Conservation (phyloP, 176 grass and related monocot species). For the Bothriochloa decipiens region DNA sequence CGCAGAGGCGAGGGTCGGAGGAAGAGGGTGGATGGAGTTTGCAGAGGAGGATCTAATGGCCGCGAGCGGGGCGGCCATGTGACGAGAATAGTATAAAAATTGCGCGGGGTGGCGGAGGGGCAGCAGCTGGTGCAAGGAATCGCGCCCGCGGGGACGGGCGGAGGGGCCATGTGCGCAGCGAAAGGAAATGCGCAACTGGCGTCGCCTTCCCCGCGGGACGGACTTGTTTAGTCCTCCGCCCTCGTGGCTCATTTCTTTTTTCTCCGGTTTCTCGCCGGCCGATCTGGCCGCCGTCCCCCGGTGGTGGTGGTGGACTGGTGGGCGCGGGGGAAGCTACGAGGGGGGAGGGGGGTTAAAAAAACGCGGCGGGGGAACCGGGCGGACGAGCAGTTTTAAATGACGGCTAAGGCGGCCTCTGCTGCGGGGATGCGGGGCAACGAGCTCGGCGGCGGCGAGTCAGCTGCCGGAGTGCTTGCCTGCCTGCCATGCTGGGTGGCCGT, state of each 20-base stretch:
- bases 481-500: too few relatives aligned
- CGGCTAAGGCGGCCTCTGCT: not conserved
- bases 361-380: not conserved
- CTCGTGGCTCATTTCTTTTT: not conserved
- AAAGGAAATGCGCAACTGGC: conserved; percentile 16
- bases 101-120: conserved; percentile 39
- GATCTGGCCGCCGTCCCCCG: conserved; percentile 39
- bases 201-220: not conserved
- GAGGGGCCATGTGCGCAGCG: conserved; percentile 58
- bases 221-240: conserved; percentile 15
- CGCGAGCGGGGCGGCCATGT: conserved; percentile 59
- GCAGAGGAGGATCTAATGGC: conserved; percentile 62
- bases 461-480: not conserved
- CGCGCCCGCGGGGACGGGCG: conserved; percentile 42
- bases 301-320: conserved; percentile 6
- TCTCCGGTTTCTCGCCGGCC: conserved; percentile 22
- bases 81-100: conserved; percentile 69
- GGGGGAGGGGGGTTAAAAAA: not conserved
- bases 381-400: conserved; percentile 2
- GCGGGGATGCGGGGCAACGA: not conserved
- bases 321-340: conserved; percentile 29
- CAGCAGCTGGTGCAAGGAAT: conserved; percentile 59
- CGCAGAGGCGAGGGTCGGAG: not conserved
- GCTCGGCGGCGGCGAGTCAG: not conserved
- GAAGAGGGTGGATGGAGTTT: conserved; percentile 12